Evolutionary conservation across 2,329 filamentous ascomycete genomes (phyloP).

Genomic region (Dothideomycetes sp.): DNA sequence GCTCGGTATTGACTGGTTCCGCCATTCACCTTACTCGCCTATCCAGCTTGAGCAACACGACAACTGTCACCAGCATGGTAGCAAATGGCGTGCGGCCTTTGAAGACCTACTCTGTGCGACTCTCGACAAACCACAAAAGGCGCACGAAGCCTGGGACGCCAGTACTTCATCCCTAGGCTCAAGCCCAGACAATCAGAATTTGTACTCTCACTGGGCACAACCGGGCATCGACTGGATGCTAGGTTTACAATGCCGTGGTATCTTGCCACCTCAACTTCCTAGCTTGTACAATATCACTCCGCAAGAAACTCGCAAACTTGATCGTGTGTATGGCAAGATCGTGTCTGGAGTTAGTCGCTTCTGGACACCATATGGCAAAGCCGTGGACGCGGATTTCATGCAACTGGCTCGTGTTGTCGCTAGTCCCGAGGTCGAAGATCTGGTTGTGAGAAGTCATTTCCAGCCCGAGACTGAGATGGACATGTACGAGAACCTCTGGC

Average conservation of each 20-base stretch:
- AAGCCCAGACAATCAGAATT: conserved; percentile 9
- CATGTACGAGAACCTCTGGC: conserved; percentile 42
- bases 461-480: conserved; percentile 40
- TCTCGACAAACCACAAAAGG: conserved; percentile 21
- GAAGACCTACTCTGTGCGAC: conserved; percentile 47
- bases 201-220: conserved; percentile 15
- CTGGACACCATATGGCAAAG: conserved; percentile 11
- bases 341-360: conserved; percentile 11
- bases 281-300: conserved; percentile 13
- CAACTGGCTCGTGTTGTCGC: conserved; percentile 17
- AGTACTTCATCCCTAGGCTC: neutral
- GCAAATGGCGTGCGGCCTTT: conserved; percentile 48
- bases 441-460: neutral
- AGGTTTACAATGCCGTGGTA: conserved; percentile 26
- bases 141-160: conserved; percentile 15
- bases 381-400: conserved; percentile 15
- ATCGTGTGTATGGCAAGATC: conserved; percentile 13
- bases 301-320: conserved; percentile 12
- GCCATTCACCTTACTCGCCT: conserved; percentile 45
- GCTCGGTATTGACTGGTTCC: conserved; percentile 30
- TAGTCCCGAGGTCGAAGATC: conserved; percentile 13
- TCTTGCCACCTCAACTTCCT: conserved; percentile 26
- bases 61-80: conserved; percentile 25
- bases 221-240: conserved; percentile 30
- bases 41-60: conserved; percentile 42